phyloP scores from a whole-genome alignment of 129 eudicot genomes.

The Helianthus tuberosus region DNA sequence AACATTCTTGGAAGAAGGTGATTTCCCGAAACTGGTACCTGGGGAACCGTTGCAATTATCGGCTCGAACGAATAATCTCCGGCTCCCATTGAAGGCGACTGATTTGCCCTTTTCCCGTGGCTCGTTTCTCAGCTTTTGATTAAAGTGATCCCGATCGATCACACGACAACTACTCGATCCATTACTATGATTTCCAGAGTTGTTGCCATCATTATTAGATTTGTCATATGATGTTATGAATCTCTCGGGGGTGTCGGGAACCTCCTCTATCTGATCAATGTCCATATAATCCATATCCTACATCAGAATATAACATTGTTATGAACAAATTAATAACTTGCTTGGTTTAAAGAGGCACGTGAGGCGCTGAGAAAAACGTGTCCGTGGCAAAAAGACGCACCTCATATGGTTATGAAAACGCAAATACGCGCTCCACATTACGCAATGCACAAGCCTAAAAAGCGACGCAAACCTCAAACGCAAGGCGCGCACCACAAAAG shows the following conservation, averaged over 20 bases:
- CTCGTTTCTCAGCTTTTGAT: slow-evolving; percentile 36
- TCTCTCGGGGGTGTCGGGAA: slow-evolving; percentile 88
- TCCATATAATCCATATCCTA: slow-evolving; percentile 79
- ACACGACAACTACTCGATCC: slow-evolving; percentile 35
- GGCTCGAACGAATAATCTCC: slow-evolving; percentile 33
- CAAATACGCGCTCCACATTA: too few relatives aligned
- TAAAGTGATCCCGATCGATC: slow-evolving; percentile 19
- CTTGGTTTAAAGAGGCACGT: too few relatives aligned
- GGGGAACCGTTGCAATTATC: slow-evolving; percentile 21
- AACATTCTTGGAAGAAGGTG: slow-evolving; percentile 35
- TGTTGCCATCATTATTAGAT: slow-evolving; percentile 17
- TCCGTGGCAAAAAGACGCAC: too few relatives aligned
- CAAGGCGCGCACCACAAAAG: too few relatives aligned
- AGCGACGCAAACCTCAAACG: too few relatives aligned
- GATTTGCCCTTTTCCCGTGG: slow-evolving; percentile 39
- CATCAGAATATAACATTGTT: slow-evolving; percentile 19
- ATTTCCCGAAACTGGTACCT: slow-evolving; percentile 17
- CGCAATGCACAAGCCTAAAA: too few relatives aligned
- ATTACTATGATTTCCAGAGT: slow-evolving; percentile 24
- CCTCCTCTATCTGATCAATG: slow-evolving; percentile 58
- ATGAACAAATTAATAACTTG: not conserved
- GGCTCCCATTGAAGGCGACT: slow-evolving; percentile 24
- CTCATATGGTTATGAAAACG: too few relatives aligned
- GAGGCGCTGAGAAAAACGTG: too few relatives aligned
- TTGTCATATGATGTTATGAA: slow-evolving; percentile 13